Percentiles rank a stretch among this genome's conserved stretches.
Conservation (phyloP, 169 alveolate genomes). For the Cryptosporidium sp. region DNA sequence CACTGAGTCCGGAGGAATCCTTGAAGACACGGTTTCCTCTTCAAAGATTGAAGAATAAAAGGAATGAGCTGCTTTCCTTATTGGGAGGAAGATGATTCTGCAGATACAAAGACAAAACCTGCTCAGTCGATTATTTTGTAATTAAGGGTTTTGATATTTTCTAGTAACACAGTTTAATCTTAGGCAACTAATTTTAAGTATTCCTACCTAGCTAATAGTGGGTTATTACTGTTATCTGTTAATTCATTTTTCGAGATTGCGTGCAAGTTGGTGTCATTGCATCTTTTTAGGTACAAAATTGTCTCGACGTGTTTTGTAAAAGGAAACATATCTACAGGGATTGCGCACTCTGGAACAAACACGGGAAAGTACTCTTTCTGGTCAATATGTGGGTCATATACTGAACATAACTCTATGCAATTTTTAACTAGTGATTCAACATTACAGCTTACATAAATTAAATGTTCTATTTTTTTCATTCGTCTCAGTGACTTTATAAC, state of each 20-base stretch:
- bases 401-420: slow-evolving; percentile 49
- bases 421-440: slow-evolving; percentile 68
- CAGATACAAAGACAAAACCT: background rate
- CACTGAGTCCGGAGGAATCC: slow-evolving; percentile 55
- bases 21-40: slow-evolving; percentile 22
- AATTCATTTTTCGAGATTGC: background rate
- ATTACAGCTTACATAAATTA: slow-evolving; percentile 78
- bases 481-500: slow-evolving; percentile 25
- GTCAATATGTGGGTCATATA: slow-evolving; percentile 39
- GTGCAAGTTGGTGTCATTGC: background rate
- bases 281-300: slow-evolving; percentile 61
- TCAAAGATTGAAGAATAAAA: slow-evolving; percentile 24
- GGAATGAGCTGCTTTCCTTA: background rate
- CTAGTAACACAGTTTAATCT: slow-evolving; percentile 1
- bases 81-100: background rate
- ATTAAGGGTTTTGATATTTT: slow-evolving; percentile 8
- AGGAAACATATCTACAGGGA: slow-evolving; percentile 79
- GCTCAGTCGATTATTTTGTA: background rate
- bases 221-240: slow-evolving; percentile 7
- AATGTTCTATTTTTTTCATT: slow-evolving; percentile 6
- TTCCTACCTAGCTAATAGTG: slow-evolving; percentile 1
- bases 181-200: slow-evolving; percentile 27
- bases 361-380: background rate
- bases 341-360: slow-evolving; percentile 27
- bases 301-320: slow-evolving; percentile 78